Base-by-base conservation (phyloP, 2,329 filamentous ascomycete species). In the Acrocalymma vagum region DNA sequence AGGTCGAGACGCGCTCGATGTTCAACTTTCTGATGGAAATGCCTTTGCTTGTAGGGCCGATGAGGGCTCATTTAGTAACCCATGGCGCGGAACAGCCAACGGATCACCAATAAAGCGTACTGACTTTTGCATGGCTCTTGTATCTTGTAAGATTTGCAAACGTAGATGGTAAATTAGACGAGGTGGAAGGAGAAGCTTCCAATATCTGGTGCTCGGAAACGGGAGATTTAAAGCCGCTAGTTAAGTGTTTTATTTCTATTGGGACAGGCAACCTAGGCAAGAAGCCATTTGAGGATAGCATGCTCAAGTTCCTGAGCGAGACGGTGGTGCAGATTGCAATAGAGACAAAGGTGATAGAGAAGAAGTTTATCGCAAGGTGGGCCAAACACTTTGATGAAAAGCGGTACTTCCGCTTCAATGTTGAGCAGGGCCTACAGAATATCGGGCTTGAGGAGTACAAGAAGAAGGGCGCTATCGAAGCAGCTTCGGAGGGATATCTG, bases 331-430 rank as follows among this genome's bases (percentile, higher is more conserved):
- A 33, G 5, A 50, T 53, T n/a, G 48, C 46, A 0, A 53, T 48
- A 5, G 48, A 59, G 38, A 55, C 48, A 3, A 48, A 59, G 40
- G 5, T 25, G 31, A 56, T 48, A 3, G 51, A 45, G 6, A 47
- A 51, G 44, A 23, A 24, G 28, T 53, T 55, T 25, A 37, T 30
- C 39, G 38, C 22, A 48, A 52, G 38, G 24, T 28, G 27, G 1
- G n/a, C n/a, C n/a, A 29, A 29, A 14, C 10, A 29, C 24, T 24
- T 13, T 38, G 28, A 40, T 51, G 13, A 44, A 45, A 31, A 42
- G 35, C 20, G 49, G 18, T 71, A 75, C 45, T 77, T 68, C 50
- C 70, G 74, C 6, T 77, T 78, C 47, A 77, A 76, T 43, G 72
- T 78, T 11, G 43, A 55, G 9, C 62, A 58, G 14, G 71, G 73